Evolutionary conservation across 2,329 filamentous ascomycete species (phyloP).

Genomic region (Clarireedia monteithiana): DNA sequence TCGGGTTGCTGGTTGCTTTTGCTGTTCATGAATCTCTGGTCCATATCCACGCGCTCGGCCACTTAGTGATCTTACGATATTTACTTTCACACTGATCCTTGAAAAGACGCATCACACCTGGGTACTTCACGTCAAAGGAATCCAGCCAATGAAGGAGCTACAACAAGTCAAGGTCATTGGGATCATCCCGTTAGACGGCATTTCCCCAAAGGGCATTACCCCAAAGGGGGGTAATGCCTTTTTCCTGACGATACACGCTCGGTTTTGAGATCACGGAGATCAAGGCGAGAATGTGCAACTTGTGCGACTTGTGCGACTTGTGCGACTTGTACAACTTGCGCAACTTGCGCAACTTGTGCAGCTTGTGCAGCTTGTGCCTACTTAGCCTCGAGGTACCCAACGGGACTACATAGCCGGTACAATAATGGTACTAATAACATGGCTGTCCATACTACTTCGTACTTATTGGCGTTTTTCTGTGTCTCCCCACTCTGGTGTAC

Average conservation of each 20-base stretch:
- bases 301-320: background rate
- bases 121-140: background rate
- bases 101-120: background rate
- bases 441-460: background rate
- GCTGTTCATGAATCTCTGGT: background rate
- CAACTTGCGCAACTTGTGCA: background rate
- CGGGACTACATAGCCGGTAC: too few relatives aligned
- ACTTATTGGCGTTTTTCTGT: background rate
- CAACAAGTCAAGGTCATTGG: too few relatives aligned
- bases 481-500: too few relatives aligned
- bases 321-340: background rate
- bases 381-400: background rate
- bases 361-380: background rate
- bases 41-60: slow-evolving; percentile 2
- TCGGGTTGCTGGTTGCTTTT: background rate
- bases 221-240: too few relatives aligned
- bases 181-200: too few relatives aligned
- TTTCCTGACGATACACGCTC: too few relatives aligned
- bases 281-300: too few relatives aligned
- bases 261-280: too few relatives aligned
- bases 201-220: too few relatives aligned
- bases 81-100: background rate
- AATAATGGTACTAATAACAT: background rate
- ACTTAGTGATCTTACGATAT: background rate
- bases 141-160: too few relatives aligned